phyloP scores from a whole-genome alignment of 345 rosid genomes.

The Acer saccharum region DNA sequence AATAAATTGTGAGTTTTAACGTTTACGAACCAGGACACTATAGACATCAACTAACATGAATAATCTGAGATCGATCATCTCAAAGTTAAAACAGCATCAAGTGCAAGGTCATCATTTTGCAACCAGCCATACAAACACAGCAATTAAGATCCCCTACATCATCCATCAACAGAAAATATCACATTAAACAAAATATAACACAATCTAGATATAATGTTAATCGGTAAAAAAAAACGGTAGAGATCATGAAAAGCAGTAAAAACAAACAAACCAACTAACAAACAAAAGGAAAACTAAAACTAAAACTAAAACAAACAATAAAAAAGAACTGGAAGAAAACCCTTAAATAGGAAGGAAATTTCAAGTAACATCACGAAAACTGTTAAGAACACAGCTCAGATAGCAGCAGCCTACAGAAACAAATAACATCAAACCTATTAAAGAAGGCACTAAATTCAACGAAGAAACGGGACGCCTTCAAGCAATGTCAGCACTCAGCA shows the following conservation, averaged over 20 bases:
- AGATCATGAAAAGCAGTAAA: neutral
- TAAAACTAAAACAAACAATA: neutral
- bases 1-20: neutral
- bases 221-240: neutral
- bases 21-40: neutral
- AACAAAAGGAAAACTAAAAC: neutral
- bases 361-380: neutral
- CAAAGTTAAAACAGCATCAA: neutral
- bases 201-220: neutral
- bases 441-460: neutral
- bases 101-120: slow-evolving; percentile 18
- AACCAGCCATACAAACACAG: slow-evolving; percentile 13
- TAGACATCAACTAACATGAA: neutral
- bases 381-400: neutral
- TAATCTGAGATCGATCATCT: neutral
- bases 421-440: slow-evolving; percentile 4
- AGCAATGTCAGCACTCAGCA: neutral
- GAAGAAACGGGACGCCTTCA: neutral
- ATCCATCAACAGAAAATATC: slow-evolving; percentile 6
- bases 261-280: neutral
- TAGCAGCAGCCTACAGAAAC: neutral
- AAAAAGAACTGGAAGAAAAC: neutral
- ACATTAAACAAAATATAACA: neutral
- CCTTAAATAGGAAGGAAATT: neutral
- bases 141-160: slow-evolving; percentile 8